Evolutionary conservation across 2,329 filamentous ascomycete genomes (phyloP).

Genomic region (Apiospora rasikravindrae): DNA sequence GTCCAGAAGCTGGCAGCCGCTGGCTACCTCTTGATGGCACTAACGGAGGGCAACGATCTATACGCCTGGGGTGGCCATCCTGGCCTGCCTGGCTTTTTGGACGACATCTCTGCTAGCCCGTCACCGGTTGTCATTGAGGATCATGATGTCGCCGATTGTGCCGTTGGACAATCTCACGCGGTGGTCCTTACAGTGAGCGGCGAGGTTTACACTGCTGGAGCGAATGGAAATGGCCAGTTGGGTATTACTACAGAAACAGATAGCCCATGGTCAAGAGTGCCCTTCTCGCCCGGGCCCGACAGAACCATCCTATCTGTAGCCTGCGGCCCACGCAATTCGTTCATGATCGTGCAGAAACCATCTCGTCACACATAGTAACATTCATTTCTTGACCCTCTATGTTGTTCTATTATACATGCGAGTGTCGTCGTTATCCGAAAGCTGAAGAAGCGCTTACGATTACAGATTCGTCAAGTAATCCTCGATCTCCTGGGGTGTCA

Average conservation of each 20-base stretch:
- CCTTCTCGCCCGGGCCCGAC: slow-evolving; percentile 34
- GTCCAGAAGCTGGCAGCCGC: slow-evolving; percentile 60
- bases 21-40: slow-evolving; percentile 62
- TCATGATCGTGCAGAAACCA: slow-evolving; percentile 48
- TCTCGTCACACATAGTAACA: slow-evolving; percentile 26
- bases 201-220: slow-evolving; percentile 60
- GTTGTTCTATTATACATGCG: slow-evolving; percentile 55
- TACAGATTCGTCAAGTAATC: slow-evolving; percentile 99
- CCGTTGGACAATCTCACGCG: slow-evolving; percentile 64
- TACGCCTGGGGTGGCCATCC: slow-evolving; percentile 66
- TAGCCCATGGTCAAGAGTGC: slow-evolving; percentile 43
- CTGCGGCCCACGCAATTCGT: slow-evolving; percentile 56
- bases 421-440: slow-evolving; percentile 27
- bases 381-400: slow-evolving; percentile 47
- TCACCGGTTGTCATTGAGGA: slow-evolving; percentile 52
- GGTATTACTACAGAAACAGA: slow-evolving; percentile 45
- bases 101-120: slow-evolving; percentile 40
- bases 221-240: slow-evolving; percentile 64
- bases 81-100: slow-evolving; percentile 40
- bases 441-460: slow-evolving; percentile 37
- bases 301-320: slow-evolving; percentile 47
- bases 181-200: slow-evolving; percentile 57
- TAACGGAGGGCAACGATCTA: slow-evolving; percentile 62
- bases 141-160: slow-evolving; percentile 61
- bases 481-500: slow-evolving; percentile 98